Percentiles rank a stretch among this genome's conserved stretches.
Conservation (phyloP, 1,139 yeast species). For the Magnusiomyces ingens region DNA sequence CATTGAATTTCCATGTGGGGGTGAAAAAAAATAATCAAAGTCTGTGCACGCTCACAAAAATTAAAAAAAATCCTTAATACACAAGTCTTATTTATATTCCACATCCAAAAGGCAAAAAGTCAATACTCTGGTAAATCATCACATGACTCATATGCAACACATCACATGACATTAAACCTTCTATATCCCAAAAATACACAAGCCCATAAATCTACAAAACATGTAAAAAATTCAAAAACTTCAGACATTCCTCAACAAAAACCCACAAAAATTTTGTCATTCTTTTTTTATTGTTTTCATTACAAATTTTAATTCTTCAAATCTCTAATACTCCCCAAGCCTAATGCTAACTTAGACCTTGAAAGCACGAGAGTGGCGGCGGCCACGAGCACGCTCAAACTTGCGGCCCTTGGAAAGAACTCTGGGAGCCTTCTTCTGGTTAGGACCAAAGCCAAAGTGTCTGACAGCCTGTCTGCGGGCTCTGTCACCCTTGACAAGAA, state of each 20-base stretch:
- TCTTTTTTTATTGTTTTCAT: neutral
- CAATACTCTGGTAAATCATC: too few species aligned
- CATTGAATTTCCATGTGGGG: too few species aligned
- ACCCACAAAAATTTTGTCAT: neutral
- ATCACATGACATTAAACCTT: too few species aligned
- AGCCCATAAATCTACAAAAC: too few species aligned
- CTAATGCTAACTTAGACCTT: constrained; percentile 66
- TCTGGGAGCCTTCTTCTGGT: constrained; percentile 99
- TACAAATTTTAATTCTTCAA: neutral
- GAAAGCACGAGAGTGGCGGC: constrained; percentile 99
- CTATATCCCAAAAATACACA: too few species aligned
- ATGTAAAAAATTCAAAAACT: neutral
- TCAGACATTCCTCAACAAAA: neutral
- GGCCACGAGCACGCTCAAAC: constrained; percentile 99
- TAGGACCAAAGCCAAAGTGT: constrained; percentile 99
- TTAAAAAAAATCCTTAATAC: too few species aligned
- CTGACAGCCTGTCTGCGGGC: constrained; percentile 98
- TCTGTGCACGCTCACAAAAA: too few species aligned
- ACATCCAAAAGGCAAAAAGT: too few species aligned
- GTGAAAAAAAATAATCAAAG: too few species aligned
- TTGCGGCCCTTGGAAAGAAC: constrained; percentile 96
- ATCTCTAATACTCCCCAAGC: neutral
- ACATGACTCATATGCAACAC: too few species aligned
- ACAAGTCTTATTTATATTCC: too few species aligned
- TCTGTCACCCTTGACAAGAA: constrained; percentile 98